Evolutionary conservation across 1,284 basidiomycete species (phyloP).

Genomic region (Papiliotrema flavescens): DNA sequence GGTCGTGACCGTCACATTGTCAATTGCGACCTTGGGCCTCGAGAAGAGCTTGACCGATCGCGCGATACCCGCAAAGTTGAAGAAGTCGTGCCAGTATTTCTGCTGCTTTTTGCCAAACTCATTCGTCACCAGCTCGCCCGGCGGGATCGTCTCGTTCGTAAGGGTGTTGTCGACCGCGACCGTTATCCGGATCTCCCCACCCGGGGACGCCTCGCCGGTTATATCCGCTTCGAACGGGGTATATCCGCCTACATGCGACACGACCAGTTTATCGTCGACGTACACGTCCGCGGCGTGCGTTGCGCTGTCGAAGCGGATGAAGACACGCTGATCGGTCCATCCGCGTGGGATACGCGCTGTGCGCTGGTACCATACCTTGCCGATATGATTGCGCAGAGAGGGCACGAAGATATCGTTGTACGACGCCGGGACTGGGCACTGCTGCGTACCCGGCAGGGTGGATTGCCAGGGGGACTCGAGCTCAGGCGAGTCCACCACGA

Average conservation of each 20-base stretch:
- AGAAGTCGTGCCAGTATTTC: constrained; percentile 29
- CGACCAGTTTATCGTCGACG: constrained; percentile 18
- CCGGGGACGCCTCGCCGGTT: constrained; percentile 11
- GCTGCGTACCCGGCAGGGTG: constrained; percentile 13
- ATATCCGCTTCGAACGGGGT: constrained; percentile 27
- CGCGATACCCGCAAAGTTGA: constrained; percentile 28
- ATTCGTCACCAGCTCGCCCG: constrained; percentile 12
- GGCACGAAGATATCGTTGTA: constrained; percentile 34
- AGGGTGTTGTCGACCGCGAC: constrained; percentile 25
- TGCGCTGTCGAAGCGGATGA: constrained; percentile 19
- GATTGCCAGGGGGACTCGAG: constrained; percentile 10
- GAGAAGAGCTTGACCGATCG: constrained; percentile 20
- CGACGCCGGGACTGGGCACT: constrained; percentile 28
- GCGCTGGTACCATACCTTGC: constrained; percentile 31
- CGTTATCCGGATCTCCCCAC: constrained; percentile 18
- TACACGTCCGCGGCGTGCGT: constrained; percentile 27
- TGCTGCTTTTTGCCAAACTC: constrained; percentile 14
- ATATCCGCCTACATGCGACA: constrained; percentile 23
- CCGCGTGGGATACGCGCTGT: constrained; percentile 15
- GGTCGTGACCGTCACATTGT: constrained; percentile 23
- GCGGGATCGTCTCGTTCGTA: constrained; percentile 24
- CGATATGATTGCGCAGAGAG: constrained; percentile 30
- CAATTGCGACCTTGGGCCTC: constrained; percentile 10
- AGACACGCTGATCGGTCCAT: constrained; percentile 16
- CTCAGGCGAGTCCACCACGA: constrained; percentile 9